Evolutionary conservation across 2,329 filamentous ascomycete species (phyloP).

Genomic region (Pseudogymnoascus sp.): DNA sequence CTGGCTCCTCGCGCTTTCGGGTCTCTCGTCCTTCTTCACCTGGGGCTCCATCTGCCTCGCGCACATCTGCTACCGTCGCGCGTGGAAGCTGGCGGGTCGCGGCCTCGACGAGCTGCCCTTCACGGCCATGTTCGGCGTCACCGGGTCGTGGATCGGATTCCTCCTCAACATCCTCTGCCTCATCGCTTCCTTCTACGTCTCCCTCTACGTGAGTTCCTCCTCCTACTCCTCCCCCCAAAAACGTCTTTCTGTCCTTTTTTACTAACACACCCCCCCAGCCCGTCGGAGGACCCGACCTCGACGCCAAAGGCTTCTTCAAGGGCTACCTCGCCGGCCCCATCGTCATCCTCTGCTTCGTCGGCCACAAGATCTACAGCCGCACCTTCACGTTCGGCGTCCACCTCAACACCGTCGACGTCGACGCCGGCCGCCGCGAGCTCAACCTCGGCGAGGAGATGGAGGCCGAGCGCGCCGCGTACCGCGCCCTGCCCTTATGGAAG

Average conservation of each 20-base stretch:
- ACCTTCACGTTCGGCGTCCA: constrained; percentile 19
- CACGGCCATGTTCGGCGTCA: constrained; percentile 41
- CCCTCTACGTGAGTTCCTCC: constrained; percentile 29
- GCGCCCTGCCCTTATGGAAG: constrained; percentile 24
- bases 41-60: constrained; percentile 60
- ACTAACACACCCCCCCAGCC: constrained; percentile 28
- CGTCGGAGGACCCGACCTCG: constrained; percentile 33
- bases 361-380: constrained; percentile 52
- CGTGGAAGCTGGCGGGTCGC: constrained; percentile 50
- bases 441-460: constrained; percentile 25
- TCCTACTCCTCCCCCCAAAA: constrained; percentile 14
- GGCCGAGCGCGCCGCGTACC: constrained; percentile 23
- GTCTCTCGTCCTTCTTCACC: constrained; percentile 63
- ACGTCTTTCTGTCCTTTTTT: no score
- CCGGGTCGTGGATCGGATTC: constrained; percentile 59
- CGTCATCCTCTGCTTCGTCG: constrained; percentile 50
- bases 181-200: constrained; percentile 42
- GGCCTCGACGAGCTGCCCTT: constrained; percentile 37
- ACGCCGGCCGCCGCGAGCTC: constrained; percentile 25
- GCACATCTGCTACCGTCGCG: constrained; percentile 56
- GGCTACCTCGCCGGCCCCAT: constrained; percentile 48
- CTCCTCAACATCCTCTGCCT: constrained; percentile 57
- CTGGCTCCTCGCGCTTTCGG: constrained; percentile 62
- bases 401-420: constrained; percentile 22
- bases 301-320: constrained; percentile 48